These are phyloP conservation scores for Coccinonectria pachysandricola DNA, from an alignment of 2,329 filamentous ascomycete species.

Conservation along the genomic window DNA sequence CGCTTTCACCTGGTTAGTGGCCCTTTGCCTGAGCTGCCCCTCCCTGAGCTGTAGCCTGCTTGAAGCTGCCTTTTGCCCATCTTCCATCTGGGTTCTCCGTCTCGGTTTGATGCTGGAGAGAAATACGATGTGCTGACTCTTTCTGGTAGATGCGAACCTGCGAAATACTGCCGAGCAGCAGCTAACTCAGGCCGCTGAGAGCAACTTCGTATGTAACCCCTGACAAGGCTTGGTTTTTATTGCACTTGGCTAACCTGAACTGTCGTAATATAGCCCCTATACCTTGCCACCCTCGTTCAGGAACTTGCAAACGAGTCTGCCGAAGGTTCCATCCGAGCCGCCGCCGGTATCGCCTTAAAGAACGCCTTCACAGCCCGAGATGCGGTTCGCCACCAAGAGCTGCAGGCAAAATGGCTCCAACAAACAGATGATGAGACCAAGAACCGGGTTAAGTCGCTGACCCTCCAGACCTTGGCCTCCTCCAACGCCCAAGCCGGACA, in stretches of 20 bases:
- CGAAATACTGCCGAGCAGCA: slow-evolving; percentile 91
- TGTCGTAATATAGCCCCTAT: slow-evolving; percentile 59
- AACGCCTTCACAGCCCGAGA: slow-evolving; percentile 97
- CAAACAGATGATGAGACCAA: slow-evolving; percentile 75
- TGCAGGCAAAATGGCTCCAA: slow-evolving; percentile 88
- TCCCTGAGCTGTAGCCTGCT: too few species aligned
- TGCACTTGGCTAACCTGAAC: too few species aligned
- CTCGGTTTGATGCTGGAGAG: slow-evolving; percentile 3
- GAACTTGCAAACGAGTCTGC: slow-evolving; percentile 87
- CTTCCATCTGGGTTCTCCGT: too few species aligned
- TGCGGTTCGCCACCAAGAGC: slow-evolving; percentile 71
- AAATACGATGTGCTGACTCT: slow-evolving; percentile 23
- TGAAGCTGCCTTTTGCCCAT: too few species aligned
- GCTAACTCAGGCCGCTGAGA: slow-evolving; percentile 82
- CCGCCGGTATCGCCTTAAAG: slow-evolving; percentile 92
- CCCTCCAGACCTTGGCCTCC: slow-evolving; percentile 78
- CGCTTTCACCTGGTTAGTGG: slow-evolving; percentile 79
- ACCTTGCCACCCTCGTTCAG: slow-evolving; percentile 84
- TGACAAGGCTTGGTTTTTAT: too few species aligned
- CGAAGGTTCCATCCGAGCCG: slow-evolving; percentile 75
- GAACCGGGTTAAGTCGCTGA: slow-evolving; percentile 75
- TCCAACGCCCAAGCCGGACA: slow-evolving; percentile 73
- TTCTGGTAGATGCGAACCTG: slow-evolving; percentile 75
- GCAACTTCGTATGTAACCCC: slow-evolving; percentile 69
- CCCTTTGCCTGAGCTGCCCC: slow-evolving; percentile 6